phyloP scores from a whole-genome alignment of 2,329 filamentous ascomycete species.

The Cladosporium sp. region DNA sequence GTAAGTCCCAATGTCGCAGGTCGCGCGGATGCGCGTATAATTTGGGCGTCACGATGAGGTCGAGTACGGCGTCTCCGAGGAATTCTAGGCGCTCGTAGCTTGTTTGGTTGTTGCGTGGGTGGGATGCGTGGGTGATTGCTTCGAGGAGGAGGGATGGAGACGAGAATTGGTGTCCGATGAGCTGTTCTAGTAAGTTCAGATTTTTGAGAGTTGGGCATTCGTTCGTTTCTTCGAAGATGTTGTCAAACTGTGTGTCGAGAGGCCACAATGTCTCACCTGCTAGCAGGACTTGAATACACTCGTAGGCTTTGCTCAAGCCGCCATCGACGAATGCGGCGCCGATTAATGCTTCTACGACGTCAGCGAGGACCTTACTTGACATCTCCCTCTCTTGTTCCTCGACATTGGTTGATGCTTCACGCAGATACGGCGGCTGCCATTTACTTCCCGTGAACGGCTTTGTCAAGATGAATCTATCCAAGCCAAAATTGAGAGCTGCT shows the following conservation, averaged over 20 bases:
- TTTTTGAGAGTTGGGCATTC: conserved; percentile 42
- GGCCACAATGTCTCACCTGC: conserved; percentile 41
- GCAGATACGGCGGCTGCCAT: conserved; percentile 65
- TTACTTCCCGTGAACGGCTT: conserved; percentile 62
- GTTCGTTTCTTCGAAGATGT: conserved; percentile 28
- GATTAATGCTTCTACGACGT: conserved; percentile 81
- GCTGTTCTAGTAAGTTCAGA: conserved; percentile 52
- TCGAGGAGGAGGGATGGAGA: conserved; percentile 67
- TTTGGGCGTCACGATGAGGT: conserved; percentile 65
- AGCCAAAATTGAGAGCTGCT: conserved; percentile 56
- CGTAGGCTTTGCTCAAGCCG: conserved; percentile 57
- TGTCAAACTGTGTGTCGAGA: conserved; percentile 13
- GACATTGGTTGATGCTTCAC: conserved; percentile 34
- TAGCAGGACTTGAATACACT: conserved; percentile 63
- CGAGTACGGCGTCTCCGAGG: conserved; percentile 78
- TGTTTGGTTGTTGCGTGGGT: conserved; percentile 37
- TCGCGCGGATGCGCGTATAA: conserved; percentile 51
- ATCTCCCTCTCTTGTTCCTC: conserved; percentile 38
- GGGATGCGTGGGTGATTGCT: conserved; percentile 67
- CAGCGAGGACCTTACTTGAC: conserved; percentile 76
- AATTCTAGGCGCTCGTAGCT: conserved; percentile 79
- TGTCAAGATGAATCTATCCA: conserved; percentile 70
- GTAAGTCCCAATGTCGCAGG: conserved; percentile 60
- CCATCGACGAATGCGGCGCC: conserved; percentile 69
- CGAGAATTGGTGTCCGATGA: conserved; percentile 68